Evolutionary conservation across 2,329 filamentous ascomycete species (phyloP).

Genomic region (Xylaria digitata): DNA sequence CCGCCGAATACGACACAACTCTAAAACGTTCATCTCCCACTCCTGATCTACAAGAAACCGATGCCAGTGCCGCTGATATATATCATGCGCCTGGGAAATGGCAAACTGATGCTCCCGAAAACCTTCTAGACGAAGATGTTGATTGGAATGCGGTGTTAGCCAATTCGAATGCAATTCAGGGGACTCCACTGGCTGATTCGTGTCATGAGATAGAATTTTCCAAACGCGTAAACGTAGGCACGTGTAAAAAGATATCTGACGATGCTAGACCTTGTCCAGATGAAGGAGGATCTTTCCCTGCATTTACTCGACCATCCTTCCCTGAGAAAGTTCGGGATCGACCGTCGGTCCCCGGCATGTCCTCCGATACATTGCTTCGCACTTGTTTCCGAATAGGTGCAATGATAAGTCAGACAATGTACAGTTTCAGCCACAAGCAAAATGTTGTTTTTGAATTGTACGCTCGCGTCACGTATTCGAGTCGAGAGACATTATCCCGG

Average conservation of each 20-base stretch:
- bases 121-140: slow-evolving; percentile 54
- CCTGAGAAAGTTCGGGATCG: slow-evolving; percentile 61
- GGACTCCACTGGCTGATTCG: slow-evolving; percentile 26
- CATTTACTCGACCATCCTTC: slow-evolving; percentile 64
- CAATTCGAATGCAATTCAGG: slow-evolving; percentile 35
- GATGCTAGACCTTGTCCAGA: slow-evolving; percentile 1
- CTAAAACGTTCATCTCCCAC: slow-evolving; percentile 53
- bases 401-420: slow-evolving; percentile 61
- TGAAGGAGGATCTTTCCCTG: slow-evolving; percentile 46
- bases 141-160: slow-evolving; percentile 55
- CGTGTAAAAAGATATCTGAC: background rate
- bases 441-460: slow-evolving; percentile 70
- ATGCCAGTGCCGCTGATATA: background rate
- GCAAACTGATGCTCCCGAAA: slow-evolving; percentile 32
- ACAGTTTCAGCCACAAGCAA: slow-evolving; percentile 50
- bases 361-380: slow-evolving; percentile 59
- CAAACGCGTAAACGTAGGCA: slow-evolving; percentile 1
- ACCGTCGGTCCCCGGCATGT: slow-evolving; percentile 65
- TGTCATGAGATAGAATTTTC: background rate
- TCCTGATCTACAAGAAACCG: slow-evolving; percentile 32
- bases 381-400: slow-evolving; percentile 74
- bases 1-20: slow-evolving; percentile 52
- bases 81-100: background rate
- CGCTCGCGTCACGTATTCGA: slow-evolving; percentile 68
- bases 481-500: slow-evolving; percentile 59